A percentile compares a stretch with the other conserved stretches of the same genome.
Conservation (phyloP, 2,329 filamentous ascomycete genomes). For the Xylaria sp. region DNA sequence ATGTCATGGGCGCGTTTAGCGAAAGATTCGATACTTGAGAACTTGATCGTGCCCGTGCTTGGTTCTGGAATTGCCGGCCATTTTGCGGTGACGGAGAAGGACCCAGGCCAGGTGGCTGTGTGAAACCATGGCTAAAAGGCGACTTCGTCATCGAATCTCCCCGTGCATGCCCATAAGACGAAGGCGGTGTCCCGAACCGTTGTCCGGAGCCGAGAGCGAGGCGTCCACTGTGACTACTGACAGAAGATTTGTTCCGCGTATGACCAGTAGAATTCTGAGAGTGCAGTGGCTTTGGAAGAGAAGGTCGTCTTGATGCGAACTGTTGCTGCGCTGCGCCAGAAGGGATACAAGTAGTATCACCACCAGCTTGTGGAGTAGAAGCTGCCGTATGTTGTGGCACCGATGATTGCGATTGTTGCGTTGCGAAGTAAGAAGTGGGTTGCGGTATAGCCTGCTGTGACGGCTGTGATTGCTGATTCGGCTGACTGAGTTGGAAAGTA, state of each 20-base stretch:
- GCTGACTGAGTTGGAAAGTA: slow-evolving; percentile 1
- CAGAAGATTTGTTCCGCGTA: slow-evolving; percentile 46
- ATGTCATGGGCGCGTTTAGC: slow-evolving; percentile 51
- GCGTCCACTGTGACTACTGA: slow-evolving; percentile 44
- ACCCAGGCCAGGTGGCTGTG: slow-evolving; percentile 49
- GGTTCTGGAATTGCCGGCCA: slow-evolving; percentile 50
- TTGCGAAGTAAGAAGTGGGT: slow-evolving; percentile 10
- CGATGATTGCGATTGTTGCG: slow-evolving; percentile 19
- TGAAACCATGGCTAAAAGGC: slow-evolving; percentile 51
- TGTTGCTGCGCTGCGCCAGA: slow-evolving; percentile 29
- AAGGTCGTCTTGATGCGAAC: slow-evolving; percentile 36
- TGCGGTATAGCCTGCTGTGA: slow-evolving; percentile 29
- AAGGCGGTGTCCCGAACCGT: slow-evolving; percentile 49
- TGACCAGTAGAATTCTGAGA: slow-evolving; percentile 41
- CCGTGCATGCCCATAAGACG: slow-evolving; percentile 49
- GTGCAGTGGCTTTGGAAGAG: slow-evolving; percentile 39
- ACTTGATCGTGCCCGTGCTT: slow-evolving; percentile 49
- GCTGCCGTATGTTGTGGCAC: slow-evolving; percentile 8
- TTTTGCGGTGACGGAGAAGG: slow-evolving; percentile 51
- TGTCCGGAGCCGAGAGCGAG: slow-evolving; percentile 48
- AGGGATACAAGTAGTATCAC: slow-evolving; percentile 12
- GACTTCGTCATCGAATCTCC: slow-evolving; percentile 48
- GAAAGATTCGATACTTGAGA: slow-evolving; percentile 50
- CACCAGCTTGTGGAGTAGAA: slow-evolving; percentile 18
- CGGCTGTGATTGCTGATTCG: slow-evolving; percentile 18